Conservation (phyloP, 83 land plant species). For the Picea mariana region DNA sequence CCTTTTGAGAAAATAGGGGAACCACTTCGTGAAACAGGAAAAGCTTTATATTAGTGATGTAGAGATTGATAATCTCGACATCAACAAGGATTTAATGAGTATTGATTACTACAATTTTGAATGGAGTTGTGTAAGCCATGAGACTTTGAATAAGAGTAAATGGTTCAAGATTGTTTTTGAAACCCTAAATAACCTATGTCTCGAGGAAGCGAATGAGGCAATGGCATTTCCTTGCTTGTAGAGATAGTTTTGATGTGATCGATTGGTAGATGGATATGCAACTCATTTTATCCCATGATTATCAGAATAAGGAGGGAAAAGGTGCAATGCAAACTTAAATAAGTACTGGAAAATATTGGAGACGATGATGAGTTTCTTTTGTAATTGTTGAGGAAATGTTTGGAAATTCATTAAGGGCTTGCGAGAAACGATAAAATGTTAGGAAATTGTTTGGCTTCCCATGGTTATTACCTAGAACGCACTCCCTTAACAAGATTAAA, state of each 20-base stretch:
- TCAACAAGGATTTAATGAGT: too few relatives aligned
- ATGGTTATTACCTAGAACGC: too few relatives aligned
- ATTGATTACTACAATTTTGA: too few relatives aligned
- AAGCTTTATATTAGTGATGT: too few relatives aligned
- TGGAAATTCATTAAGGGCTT: slow-evolving; percentile 60
- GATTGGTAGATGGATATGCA: slow-evolving; percentile 68
- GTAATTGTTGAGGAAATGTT: slow-evolving; percentile 36
- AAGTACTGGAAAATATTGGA: slow-evolving; percentile 50
- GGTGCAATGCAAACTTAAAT: slow-evolving; percentile 43
- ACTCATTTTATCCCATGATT: slow-evolving; percentile 60
- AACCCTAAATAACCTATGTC: slow-evolving; percentile 28
- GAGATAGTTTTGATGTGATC: slow-evolving; percentile 61
- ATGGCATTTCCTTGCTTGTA: slow-evolving; percentile 75
- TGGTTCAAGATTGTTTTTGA: slow-evolving; percentile 54
- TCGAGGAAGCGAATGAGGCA: slow-evolving; percentile 57
- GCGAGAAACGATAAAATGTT: slow-evolving; percentile 22
- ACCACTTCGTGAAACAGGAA: too few relatives aligned
- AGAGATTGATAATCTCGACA: too few relatives aligned
- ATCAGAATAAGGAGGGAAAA: slow-evolving; percentile 44
- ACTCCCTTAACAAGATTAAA: too few relatives aligned
- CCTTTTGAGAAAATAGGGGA: too few relatives aligned
- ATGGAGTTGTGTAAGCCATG: slow-evolving; percentile 43
- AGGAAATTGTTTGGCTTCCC: slow-evolving; percentile 36
- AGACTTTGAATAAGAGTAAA: slow-evolving; percentile 39
- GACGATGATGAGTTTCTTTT: slow-evolving; percentile 34